A percentile compares a stretch with the other conserved stretches of the same genome.
Conservation (phyloP, 75 land plant genomes). For the Pinus tabuliformis region DNA sequence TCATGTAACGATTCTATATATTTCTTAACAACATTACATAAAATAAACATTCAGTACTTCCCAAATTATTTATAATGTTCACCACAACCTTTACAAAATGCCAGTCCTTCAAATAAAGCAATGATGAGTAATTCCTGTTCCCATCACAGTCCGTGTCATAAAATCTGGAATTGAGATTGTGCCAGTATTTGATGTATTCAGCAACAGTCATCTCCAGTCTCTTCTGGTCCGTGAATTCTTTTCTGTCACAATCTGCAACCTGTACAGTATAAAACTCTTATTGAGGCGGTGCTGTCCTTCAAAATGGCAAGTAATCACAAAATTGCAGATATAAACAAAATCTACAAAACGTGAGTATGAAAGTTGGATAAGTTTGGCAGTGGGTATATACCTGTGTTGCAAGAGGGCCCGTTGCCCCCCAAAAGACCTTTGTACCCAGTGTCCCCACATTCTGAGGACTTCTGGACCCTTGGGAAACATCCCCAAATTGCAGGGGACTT, state of each 20-base stretch:
- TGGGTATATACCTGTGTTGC: background rate
- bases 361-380: background rate
- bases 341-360: background rate
- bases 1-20: no score
- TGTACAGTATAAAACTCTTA: slow-evolving; percentile 5
- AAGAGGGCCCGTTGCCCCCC: no score
- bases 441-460: no score
- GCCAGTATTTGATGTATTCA: slow-evolving; percentile 66
- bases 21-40: background rate
- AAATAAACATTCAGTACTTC: background rate
- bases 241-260: slow-evolving; percentile 83
- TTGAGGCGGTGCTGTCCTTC: background rate
- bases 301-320: background rate
- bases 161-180: background rate
- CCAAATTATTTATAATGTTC: background rate
- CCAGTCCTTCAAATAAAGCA: slow-evolving; percentile 88
- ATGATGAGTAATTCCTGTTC: slow-evolving; percentile 1
- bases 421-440: no score
- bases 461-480: no score
- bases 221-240: slow-evolving; percentile 84
- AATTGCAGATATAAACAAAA: background rate
- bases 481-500: no score
- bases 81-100: slow-evolving; percentile 81
- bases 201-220: slow-evolving; percentile 74
- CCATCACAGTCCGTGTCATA: background rate